These are phyloP conservation scores for Neurospora hispaniola DNA, from an alignment of 495 filamentous ascomycete species.

Conservation along the genomic window DNA sequence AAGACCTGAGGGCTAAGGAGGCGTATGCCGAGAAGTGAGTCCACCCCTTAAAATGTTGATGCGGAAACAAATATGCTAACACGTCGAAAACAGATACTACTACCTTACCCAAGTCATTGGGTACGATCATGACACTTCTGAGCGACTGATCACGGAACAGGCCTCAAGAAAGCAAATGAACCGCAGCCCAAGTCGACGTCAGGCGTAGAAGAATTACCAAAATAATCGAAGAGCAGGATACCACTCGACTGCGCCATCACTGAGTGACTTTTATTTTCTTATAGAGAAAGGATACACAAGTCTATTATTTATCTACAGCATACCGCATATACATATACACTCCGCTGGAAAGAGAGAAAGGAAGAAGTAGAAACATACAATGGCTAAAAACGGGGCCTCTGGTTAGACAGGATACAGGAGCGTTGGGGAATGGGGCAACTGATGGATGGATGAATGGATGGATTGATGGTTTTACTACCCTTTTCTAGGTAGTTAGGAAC, in stretches of 20 bases:
- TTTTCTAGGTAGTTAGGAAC: background rate
- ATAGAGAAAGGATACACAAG: background rate
- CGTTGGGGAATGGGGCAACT: background rate
- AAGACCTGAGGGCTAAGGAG: slow-evolving; percentile 57
- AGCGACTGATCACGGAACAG: slow-evolving; percentile 26
- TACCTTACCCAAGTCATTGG: slow-evolving; percentile 37
- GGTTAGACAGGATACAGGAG: background rate
- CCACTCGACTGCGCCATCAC: background rate
- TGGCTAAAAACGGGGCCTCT: background rate
- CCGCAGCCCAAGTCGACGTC: slow-evolving; percentile 20
- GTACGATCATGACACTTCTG: slow-evolving; percentile 32
- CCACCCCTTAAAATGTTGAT: background rate
- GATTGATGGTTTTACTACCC: background rate
- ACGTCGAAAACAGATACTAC: slow-evolving; percentile 20
- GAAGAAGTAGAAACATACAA: background rate
- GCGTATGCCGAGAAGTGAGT: slow-evolving; percentile 44
- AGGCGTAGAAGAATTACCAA: slow-evolving; percentile 1
- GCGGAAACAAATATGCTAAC: slow-evolving; percentile 9
- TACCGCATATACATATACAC: background rate
- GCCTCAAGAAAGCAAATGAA: slow-evolving; percentile 17
- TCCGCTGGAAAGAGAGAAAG: background rate
- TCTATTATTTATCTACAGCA: background rate
- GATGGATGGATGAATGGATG: background rate
- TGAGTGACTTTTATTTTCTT: background rate
- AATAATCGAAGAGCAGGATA: background rate